phyloP scores from a whole-genome alignment of 345 rosid species.

The Linum trigynum region DNA sequence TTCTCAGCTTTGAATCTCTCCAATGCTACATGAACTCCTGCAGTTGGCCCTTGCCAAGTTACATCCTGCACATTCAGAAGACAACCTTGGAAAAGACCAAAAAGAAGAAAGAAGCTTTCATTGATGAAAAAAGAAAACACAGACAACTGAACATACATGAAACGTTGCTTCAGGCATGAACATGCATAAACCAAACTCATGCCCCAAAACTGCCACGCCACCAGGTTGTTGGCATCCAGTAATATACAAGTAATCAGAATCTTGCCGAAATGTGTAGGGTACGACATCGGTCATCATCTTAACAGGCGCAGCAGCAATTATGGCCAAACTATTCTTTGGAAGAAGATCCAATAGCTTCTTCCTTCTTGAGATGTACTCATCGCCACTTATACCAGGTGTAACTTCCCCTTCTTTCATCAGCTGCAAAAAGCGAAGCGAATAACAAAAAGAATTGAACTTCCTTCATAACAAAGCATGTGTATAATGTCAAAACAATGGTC shows the following conservation, averaged over 20 bases:
- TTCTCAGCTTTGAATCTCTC: constrained; percentile 71
- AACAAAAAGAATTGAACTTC: neutral
- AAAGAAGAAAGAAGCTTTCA: neutral
- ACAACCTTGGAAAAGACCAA: neutral
- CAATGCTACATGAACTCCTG: constrained; percentile 81
- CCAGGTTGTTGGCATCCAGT: constrained; percentile 97
- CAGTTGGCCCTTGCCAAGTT: constrained; percentile 82
- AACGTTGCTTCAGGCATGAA: constrained; percentile 86
- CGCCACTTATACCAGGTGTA: constrained; percentile 66
- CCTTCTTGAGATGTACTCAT: constrained; percentile 73
- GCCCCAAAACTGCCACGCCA: constrained; percentile 75
- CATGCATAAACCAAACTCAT: constrained; percentile 84
- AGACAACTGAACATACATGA: constrained; percentile 37
- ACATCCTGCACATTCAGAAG: constrained; percentile 44
- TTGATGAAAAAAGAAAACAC: neutral
- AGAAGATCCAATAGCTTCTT: constrained; percentile 65
- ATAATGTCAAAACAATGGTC: neutral
- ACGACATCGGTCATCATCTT: constrained; percentile 98
- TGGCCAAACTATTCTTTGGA: constrained; percentile 66
- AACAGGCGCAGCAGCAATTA: constrained; percentile 73
- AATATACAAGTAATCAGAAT: constrained; percentile 73
- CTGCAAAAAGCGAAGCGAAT: constrained; percentile 25
- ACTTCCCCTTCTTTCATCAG: constrained; percentile 78
- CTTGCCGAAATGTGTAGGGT: constrained; percentile 79
- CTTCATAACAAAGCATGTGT: neutral